phyloP scores from a whole-genome alignment of 2,329 filamentous ascomycete species.

The Monilinia fructigena region DNA sequence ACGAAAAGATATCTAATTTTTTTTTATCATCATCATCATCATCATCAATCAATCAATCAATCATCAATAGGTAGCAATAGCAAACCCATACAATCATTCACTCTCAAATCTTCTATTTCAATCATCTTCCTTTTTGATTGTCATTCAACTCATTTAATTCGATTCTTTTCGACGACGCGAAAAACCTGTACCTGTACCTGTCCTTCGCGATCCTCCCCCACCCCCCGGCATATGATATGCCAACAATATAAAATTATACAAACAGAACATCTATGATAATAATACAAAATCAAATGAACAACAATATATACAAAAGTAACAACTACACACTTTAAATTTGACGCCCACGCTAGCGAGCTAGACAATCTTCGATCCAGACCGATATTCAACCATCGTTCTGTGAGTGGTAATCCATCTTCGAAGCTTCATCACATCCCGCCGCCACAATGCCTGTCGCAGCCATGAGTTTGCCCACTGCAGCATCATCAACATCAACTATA shows the following conservation, averaged over 20 bases:
- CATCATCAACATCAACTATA: slow-evolving; percentile 62
- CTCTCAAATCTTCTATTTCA: no score
- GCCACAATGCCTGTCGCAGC: slow-evolving; percentile 64
- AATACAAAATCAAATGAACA: slow-evolving; percentile 52
- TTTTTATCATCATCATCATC: no score
- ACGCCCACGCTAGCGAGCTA: slow-evolving; percentile 47
- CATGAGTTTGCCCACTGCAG: slow-evolving; percentile 55
- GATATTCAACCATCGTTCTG: slow-evolving; percentile 42
- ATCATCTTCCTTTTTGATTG: no score
- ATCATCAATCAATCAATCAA: no score
- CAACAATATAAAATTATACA: neutral
- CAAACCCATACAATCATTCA: no score
- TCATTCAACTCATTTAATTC: no score
- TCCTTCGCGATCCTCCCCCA: slow-evolving; percentile 15
- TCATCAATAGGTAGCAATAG: no score
- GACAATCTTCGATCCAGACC: slow-evolving; percentile 26
- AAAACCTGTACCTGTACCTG: neutral
- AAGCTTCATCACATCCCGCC: slow-evolving; percentile 17
- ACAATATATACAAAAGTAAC: slow-evolving; percentile 48
- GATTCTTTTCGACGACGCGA: no score
- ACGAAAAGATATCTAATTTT: no score
- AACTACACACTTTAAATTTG: slow-evolving; percentile 67
- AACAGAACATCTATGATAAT: slow-evolving; percentile 53
- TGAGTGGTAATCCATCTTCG: slow-evolving; percentile 25
- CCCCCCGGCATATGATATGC: no score